phyloP scores from a whole-genome alignment of 176 grass and related monocot species.

The Rhynchospora breviuscula region DNA sequence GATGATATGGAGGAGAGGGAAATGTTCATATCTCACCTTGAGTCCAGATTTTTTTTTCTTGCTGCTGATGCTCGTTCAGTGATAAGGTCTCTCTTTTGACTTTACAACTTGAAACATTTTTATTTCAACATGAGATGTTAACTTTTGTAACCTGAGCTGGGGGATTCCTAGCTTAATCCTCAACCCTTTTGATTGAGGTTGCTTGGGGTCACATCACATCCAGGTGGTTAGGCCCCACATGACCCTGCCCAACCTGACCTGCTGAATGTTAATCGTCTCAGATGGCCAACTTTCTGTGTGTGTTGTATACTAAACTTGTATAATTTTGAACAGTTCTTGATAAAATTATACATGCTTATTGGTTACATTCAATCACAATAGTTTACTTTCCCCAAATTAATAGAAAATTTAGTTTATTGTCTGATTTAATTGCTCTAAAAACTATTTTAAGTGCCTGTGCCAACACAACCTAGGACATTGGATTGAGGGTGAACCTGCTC shows the following conservation, averaged over 20 bases:
- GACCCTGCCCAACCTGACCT: neutral
- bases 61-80: constrained; percentile 85
- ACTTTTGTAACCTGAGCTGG: neutral
- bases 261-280: neutral
- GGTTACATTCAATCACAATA: neutral
- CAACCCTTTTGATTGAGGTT: neutral
- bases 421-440: neutral
- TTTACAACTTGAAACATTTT: constrained; percentile 22
- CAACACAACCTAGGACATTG: neutral
- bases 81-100: constrained; percentile 47
- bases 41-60: constrained; percentile 91
- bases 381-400: neutral
- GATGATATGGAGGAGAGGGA: constrained; percentile 85
- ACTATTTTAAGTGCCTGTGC: neutral
- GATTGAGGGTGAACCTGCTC: neutral
- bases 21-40: constrained; percentile 73
- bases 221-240: neutral
- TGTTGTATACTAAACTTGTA: neutral
- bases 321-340: neutral
- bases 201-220: neutral
- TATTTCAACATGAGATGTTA: neutral
- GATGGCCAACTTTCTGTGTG: neutral
- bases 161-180: neutral
- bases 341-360: neutral
- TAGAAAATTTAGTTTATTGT: neutral